Conservation (phyloP, 805 yeast genomes). For the Millerago galiae region DNA sequence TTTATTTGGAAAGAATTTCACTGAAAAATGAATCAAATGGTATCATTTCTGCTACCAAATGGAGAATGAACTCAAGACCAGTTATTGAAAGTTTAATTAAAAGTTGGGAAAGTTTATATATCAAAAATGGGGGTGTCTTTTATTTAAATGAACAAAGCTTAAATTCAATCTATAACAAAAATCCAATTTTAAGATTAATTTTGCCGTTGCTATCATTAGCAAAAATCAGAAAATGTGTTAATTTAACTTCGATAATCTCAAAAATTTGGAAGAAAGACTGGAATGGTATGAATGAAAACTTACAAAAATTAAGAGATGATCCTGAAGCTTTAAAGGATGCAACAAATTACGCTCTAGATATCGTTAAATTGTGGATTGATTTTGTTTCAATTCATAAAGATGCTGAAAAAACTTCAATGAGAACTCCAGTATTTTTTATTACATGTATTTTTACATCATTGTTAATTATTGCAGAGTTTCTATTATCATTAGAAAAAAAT, state of each 20-base stretch:
- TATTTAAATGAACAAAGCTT: constrained; percentile 43
- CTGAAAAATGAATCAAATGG: constrained; percentile 31
- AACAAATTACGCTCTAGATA: constrained; percentile 47
- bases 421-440: constrained; percentile 72
- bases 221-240: constrained; percentile 56
- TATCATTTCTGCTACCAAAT: constrained; percentile 45
- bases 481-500: constrained; percentile 51
- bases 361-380: constrained; percentile 65
- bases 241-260: constrained; percentile 54
- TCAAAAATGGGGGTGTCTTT: constrained; percentile 57
- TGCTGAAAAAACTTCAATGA: constrained; percentile 57
- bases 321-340: constrained; percentile 63
- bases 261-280: constrained; percentile 63
- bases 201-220: constrained; percentile 63
- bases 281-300: constrained; percentile 52
- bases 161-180: constrained; percentile 37
- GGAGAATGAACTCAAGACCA: constrained; percentile 63
- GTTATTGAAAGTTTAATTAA: constrained; percentile 49
- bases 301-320: constrained; percentile 43
- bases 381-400: constrained; percentile 60
- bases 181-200: constrained; percentile 55
- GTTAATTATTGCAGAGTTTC: constrained; percentile 55
- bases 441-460: constrained; percentile 63
- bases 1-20: constrained; percentile 43
- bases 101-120: constrained; percentile 61